Evolutionary conservation across 1,284 basidiomycete species (phyloP).

Genomic region (Phenoliferia sp.): DNA sequence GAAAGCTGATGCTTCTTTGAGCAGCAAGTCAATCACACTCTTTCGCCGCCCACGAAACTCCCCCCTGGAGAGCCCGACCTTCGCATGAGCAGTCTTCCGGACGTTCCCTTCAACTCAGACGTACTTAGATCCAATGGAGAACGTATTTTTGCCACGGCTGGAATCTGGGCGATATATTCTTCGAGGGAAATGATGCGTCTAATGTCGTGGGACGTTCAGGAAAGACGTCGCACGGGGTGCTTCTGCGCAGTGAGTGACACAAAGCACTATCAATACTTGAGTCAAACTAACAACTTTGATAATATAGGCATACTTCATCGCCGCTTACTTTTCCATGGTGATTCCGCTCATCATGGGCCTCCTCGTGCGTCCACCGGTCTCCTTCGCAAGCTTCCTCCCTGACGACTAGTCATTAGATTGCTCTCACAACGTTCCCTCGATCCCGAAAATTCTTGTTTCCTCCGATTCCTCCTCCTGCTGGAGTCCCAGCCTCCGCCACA

Average conservation of each 20-base stretch:
- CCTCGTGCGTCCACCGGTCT: slow-evolving; percentile 22
- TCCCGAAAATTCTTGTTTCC: slow-evolving; percentile 50
- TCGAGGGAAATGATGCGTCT: slow-evolving; percentile 23
- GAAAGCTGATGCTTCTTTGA: background rate
- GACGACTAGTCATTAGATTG: slow-evolving; percentile 28
- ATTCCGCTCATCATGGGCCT: slow-evolving; percentile 45
- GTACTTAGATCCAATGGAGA: slow-evolving; percentile 41
- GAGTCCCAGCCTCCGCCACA: slow-evolving; percentile 44
- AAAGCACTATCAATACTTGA: background rate
- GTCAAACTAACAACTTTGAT: background rate
- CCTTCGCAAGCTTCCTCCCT: background rate
- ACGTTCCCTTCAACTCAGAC: slow-evolving; percentile 46
- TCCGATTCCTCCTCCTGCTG: slow-evolving; percentile 39
- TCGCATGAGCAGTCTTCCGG: slow-evolving; percentile 42
- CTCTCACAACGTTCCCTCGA: slow-evolving; percentile 49
- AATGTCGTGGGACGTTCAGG: slow-evolving; percentile 22
- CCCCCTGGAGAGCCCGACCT: slow-evolving; percentile 45
- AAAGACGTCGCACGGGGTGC: slow-evolving; percentile 17
- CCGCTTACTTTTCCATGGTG: slow-evolving; percentile 48
- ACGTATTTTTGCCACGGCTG: slow-evolving; percentile 27
- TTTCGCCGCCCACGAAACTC: slow-evolving; percentile 38
- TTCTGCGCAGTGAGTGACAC: slow-evolving; percentile 20
- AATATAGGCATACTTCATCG: slow-evolving; percentile 47
- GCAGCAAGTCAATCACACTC: slow-evolving; percentile 46
- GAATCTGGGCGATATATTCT: slow-evolving; percentile 22